Percentiles rank a stretch among this genome's conserved stretches.
phyloP scores from a whole-genome alignment of 2,329 filamentous ascomycete species.

The Fusarium metavorans region DNA sequence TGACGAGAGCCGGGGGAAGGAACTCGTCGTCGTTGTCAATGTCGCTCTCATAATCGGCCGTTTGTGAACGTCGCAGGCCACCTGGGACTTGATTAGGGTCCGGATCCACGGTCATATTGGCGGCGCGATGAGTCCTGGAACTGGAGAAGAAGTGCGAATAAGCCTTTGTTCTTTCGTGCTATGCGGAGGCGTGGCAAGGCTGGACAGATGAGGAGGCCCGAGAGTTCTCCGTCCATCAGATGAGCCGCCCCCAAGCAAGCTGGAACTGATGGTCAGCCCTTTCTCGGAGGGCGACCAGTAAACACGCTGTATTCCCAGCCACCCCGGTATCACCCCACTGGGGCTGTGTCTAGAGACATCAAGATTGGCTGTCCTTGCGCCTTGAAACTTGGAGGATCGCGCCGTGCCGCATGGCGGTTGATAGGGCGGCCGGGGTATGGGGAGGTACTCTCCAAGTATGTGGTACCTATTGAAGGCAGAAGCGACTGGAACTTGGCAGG shows the following conservation, averaged over 20 bases:
- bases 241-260: not conserved
- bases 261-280: not conserved
- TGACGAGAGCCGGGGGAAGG: not conserved
- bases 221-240: not conserved
- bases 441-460: not conserved
- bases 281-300: not conserved
- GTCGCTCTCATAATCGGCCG: not conserved
- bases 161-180: not conserved
- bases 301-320: not conserved
- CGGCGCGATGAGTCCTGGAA: not conserved
- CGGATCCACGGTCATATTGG: not conserved
- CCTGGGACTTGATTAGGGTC: not conserved
- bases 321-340: not conserved
- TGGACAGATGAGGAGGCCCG: not conserved
- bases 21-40: constrained; percentile 15
- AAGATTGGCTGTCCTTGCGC: not conserved
- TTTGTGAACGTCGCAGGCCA: not conserved
- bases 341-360: not conserved
- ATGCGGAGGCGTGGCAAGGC: not conserved
- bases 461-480: not conserved
- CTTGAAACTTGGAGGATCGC: not conserved
- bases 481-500: not conserved
- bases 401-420: not conserved
- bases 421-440: not conserved
- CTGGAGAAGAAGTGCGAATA: not conserved